Evolutionary conservation across 805 yeast species (phyloP).

Genomic region (Wickerhamiella vanderwaltii): DNA sequence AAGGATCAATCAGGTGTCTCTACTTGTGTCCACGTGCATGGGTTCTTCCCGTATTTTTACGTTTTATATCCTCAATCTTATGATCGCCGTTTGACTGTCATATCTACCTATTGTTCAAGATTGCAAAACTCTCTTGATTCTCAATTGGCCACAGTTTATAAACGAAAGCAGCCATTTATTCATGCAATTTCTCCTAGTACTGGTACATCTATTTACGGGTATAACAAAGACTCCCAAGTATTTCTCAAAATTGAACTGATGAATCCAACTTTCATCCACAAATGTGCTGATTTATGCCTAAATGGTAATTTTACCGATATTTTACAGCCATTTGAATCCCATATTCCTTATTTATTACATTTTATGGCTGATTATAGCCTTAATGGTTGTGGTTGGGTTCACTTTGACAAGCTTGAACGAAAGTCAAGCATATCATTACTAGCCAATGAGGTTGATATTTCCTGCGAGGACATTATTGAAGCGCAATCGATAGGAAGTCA

Average conservation of each 20-base stretch:
- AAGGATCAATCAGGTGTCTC: conserved; percentile 48
- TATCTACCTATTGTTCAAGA: conserved; percentile 11
- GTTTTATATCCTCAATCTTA: conserved; percentile 24
- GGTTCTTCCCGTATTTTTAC: conserved; percentile 70
- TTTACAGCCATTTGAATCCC: conserved; percentile 59
- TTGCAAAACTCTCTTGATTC: conserved; percentile 21
- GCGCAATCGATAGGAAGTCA: conserved; percentile 33
- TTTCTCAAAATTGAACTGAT: conserved; percentile 58
- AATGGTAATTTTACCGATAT: conserved; percentile 33
- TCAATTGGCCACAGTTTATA: conserved; percentile 22
- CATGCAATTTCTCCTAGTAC: conserved; percentile 39
- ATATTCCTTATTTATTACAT: conserved; percentile 64
- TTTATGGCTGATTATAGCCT: conserved; percentile 73
- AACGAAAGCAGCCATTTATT: conserved; percentile 23
- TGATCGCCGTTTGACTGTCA: conserved; percentile 21
- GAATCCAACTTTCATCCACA: conserved; percentile 46
- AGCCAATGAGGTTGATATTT: conserved; percentile 50
- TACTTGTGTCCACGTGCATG: conserved; percentile 63
- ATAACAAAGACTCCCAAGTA: conserved; percentile 47
- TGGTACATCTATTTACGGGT: conserved; percentile 80
- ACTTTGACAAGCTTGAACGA: conserved; percentile 23
- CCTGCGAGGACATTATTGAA: conserved; percentile 44
- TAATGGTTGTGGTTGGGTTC: conserved; percentile 73
- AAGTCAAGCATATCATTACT: background rate
- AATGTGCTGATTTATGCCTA: conserved; percentile 41